A percentile compares a stretch with the other conserved stretches of the same genome.
phyloP scores from a whole-genome alignment of 495 filamentous ascomycete species.

The Margaritispora aquatica region DNA sequence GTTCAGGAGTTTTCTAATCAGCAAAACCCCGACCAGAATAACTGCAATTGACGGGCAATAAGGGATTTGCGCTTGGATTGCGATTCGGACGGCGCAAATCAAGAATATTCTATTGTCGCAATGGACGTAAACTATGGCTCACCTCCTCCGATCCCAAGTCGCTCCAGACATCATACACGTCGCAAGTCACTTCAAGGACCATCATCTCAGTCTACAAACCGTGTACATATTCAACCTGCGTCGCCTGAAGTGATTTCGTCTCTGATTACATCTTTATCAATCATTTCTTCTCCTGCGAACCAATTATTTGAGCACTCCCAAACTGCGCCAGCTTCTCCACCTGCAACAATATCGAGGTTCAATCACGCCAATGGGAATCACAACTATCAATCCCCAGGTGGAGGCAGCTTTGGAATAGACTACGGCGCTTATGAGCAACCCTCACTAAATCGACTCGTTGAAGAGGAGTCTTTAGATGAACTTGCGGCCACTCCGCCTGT shows the following conservation, averaged over 20 bases:
- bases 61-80: constrained; percentile 9
- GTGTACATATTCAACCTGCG: constrained; percentile 49
- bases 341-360: constrained; percentile 14
- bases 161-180: constrained; percentile 29
- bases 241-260: constrained; percentile 93
- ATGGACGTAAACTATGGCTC: constrained; percentile 13
- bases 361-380: constrained; percentile 7
- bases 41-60: not conserved
- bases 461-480: constrained; percentile 52
- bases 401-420: constrained; percentile 63
- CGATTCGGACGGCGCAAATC: not conserved
- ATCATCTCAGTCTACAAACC: constrained; percentile 32
- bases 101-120: not conserved
- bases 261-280: constrained; percentile 84
- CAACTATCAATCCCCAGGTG: constrained; percentile 27
- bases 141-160: constrained; percentile 29
- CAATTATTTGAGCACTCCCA: constrained; percentile 61
- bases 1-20: constrained; percentile 5
- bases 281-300: constrained; percentile 71
- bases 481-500: constrained; percentile 73
- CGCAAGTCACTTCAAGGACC: constrained; percentile 31
- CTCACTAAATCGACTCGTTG: constrained; percentile 49
- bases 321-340: constrained; percentile 19
- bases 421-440: constrained; percentile 52
- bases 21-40: constrained; percentile 3